These are phyloP conservation scores for Lagenaria siceraria DNA, from an alignment of 306 rosid genomes.

Conservation along the genomic window DNA sequence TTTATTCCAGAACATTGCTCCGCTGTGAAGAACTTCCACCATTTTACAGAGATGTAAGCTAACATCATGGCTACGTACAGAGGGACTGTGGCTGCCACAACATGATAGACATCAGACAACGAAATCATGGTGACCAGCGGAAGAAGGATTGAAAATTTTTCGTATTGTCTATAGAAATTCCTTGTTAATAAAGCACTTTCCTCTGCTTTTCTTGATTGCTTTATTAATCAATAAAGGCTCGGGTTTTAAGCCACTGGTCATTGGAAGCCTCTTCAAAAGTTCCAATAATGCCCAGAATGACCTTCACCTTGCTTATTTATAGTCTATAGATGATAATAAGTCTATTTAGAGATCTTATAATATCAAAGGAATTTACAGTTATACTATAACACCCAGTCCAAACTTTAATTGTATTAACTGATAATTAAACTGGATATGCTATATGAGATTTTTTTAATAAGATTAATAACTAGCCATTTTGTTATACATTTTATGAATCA, in stretches of 20 bases:
- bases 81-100: slow-evolving; percentile 76
- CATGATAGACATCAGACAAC: slow-evolving; percentile 54
- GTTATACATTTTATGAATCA: slow-evolving; percentile 6
- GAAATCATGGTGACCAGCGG: slow-evolving; percentile 50
- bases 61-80: slow-evolving; percentile 70
- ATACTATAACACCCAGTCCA: not conserved
- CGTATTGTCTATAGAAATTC: slow-evolving; percentile 14
- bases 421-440: not conserved
- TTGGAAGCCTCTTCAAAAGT: slow-evolving; percentile 53
- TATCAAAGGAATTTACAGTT: not conserved
- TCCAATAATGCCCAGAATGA: slow-evolving; percentile 26
- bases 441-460: not conserved
- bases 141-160: slow-evolving; percentile 17
- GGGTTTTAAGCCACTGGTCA: slow-evolving; percentile 32
- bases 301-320: slow-evolving; percentile 13
- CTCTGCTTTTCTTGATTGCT: slow-evolving; percentile 34
- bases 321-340: not conserved
- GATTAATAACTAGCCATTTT: not conserved
- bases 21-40: slow-evolving; percentile 88
- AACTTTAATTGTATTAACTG: not conserved
- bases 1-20: slow-evolving; percentile 92
- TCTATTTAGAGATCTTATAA: not conserved
- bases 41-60: slow-evolving; percentile 74
- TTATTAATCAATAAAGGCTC: slow-evolving; percentile 30
- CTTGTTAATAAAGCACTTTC: slow-evolving; percentile 22